These are phyloP conservation scores for Dipodascus albidus DNA, from an alignment of 805 yeast genomes.

Conservation along the genomic window DNA sequence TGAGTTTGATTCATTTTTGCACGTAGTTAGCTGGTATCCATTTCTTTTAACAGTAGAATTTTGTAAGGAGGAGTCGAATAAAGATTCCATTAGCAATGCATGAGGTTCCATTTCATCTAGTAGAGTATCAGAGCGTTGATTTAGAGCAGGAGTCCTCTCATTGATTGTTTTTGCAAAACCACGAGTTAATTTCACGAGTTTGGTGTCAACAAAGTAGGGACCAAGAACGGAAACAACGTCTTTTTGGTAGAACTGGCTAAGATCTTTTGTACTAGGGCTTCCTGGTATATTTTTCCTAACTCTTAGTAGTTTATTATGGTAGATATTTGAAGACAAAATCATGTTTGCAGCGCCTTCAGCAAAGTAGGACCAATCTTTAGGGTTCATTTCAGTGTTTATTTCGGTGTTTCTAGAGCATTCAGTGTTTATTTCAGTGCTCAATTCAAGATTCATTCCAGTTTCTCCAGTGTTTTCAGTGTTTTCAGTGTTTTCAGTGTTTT, in stretches of 20 bases:
- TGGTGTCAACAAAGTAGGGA: slow-evolving; percentile 3
- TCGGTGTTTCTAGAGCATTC: too few relatives aligned
- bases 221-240: slow-evolving; percentile 15
- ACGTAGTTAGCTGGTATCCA: background rate
- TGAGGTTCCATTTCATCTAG: background rate
- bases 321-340: slow-evolving; percentile 27
- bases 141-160: background rate
- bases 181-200: slow-evolving; percentile 1
- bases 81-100: slow-evolving; percentile 7
- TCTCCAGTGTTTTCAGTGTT: too few relatives aligned
- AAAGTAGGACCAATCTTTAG: slow-evolving; percentile 30
- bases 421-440: too few relatives aligned
- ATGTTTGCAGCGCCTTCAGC: slow-evolving; percentile 42
- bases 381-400: background rate
- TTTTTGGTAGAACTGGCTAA: slow-evolving; percentile 26
- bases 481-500: too few relatives aligned
- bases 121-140: background rate
- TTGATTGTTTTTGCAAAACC: slow-evolving; percentile 1
- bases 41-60: background rate
- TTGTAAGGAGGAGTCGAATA: background rate
- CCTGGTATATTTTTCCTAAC: slow-evolving; percentile 26
- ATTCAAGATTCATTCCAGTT: too few relatives aligned
- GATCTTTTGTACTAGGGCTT: slow-evolving; percentile 17
- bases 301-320: slow-evolving; percentile 24
- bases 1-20: background rate